Conservation (phyloP, 2,329 filamentous ascomycete genomes). For the Lachnellula occidentalis region DNA sequence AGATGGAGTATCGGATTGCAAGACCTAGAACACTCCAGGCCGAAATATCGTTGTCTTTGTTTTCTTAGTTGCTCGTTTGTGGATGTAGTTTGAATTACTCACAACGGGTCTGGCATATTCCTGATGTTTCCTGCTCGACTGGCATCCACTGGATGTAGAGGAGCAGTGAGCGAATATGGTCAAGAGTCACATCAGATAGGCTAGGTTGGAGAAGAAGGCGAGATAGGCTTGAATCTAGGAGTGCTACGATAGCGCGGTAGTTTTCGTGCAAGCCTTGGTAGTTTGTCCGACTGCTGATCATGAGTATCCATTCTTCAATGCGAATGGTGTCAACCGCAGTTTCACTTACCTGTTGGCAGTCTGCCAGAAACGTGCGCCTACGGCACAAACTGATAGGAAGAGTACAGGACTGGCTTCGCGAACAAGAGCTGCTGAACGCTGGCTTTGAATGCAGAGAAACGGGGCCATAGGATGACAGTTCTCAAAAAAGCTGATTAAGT, state of each 20-base stretch:
- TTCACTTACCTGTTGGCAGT: not conserved
- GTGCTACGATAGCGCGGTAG: slow-evolving; percentile 6
- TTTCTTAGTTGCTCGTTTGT: not conserved
- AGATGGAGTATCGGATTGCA: slow-evolving; percentile 19
- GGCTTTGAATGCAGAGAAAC: slow-evolving; percentile 3
- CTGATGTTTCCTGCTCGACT: slow-evolving; percentile 6
- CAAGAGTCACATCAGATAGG: slow-evolving; percentile 20
- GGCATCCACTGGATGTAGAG: slow-evolving; percentile 27
- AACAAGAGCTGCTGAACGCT: slow-evolving; percentile 11
- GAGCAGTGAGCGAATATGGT: slow-evolving; percentile 20
- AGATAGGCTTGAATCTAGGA: slow-evolving; percentile 4
- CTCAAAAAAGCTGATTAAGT: slow-evolving; percentile 16
- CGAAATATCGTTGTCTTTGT: slow-evolving; percentile 20
- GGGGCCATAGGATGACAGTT: slow-evolving; percentile 19
- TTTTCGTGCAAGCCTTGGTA: slow-evolving; percentile 1
- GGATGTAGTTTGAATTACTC: slow-evolving; percentile 3
- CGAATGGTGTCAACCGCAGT: not conserved
- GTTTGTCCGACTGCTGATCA: not conserved
- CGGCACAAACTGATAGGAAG: slow-evolving; percentile 19
- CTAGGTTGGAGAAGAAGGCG: slow-evolving; percentile 11
- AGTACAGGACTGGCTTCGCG: slow-evolving; percentile 12
- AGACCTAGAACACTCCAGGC: slow-evolving; percentile 23
- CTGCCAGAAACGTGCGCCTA: slow-evolving; percentile 20
- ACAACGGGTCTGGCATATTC: not conserved
- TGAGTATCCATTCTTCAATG: not conserved